Evolutionary conservation across 2,329 filamentous ascomycete genomes (phyloP), one percentile per base, ranked within the genome.

Genomic region (Fusarium agapanthi): DNA sequence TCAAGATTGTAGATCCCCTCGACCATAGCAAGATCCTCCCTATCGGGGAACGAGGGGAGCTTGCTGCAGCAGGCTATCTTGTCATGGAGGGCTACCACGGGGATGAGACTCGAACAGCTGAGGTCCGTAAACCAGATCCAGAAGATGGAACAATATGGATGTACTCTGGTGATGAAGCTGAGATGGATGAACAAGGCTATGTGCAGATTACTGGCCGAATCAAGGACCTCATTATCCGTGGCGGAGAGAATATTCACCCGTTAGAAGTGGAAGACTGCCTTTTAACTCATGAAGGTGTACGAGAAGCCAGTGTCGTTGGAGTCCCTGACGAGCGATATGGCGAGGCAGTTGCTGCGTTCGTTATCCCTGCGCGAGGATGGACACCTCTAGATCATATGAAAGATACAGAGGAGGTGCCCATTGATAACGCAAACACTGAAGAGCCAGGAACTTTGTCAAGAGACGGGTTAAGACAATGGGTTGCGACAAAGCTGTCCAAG

Each of bases 241-340:
- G 93, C 34, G 96, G 96, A 30, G 96, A 98, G 81, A 99, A 99
- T 80, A 97, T 98, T 62, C 94, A 97, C 80, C 96, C 96, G 1
- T 86, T 97, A 11, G 96, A 98, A 81, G 88, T 98, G 7, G 96
- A 99, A 81, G 95, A 97, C 79, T 95, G 91, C 74, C 86, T 98
- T 11, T 90, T 97, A 69, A 88, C 89, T 44, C 91, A 95, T 78
- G 86, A 89, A 5, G 85, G 86, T 7, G 86, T 98, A 1, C 85
- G 87, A 20, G 94, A 98, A 72, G 94, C 90, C 7, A 93, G 91
- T 72, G 93, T 97, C 4, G 93, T 97, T 0, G 96, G 95, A 0
- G 84, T 98, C 2, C 91, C 93, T 0, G 94, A 98, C 80, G 89
- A 92, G 74, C 88, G 88, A 75, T 93, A 97, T 76, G 96, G 96